Conservation (phyloP, 345 rosid species). For the Eucalyptus tenuipes region DNA sequence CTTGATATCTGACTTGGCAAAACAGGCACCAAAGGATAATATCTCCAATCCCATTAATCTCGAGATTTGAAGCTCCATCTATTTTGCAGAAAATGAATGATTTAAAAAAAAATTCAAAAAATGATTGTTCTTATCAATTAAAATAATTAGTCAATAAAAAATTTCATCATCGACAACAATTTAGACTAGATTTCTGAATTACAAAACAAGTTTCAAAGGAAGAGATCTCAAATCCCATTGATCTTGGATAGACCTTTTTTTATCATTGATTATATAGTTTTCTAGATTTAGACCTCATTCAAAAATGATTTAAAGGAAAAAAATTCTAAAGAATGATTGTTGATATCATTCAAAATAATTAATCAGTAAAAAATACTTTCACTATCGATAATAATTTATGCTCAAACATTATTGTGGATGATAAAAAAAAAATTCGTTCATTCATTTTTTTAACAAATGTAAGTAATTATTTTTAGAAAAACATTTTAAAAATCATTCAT, state of each 20-base stretch:
- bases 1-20: not conserved
- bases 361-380: not conserved
- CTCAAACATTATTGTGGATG: not conserved
- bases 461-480: not conserved
- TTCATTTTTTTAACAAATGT: not conserved
- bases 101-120: no score
- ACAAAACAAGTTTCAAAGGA: not conserved
- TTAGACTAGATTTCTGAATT: not conserved
- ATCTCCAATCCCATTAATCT: not conserved
- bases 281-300: not conserved
- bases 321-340: no score
- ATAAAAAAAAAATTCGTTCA: accelerated
- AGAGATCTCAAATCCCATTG: not conserved
- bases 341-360: not conserved
- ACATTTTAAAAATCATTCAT: accelerated
- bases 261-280: not conserved
- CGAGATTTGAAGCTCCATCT: not conserved
- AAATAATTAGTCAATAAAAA: no score
- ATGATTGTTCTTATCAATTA: not conserved
- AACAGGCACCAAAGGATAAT: not conserved
- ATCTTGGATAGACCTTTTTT: not conserved
- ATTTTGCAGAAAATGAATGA: no score
- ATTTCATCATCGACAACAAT: no score
- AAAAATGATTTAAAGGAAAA: no score
- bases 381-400: not conserved